Conservation (phyloP, 208 protist species). For the Trypanosomatidae sp. region DNA sequence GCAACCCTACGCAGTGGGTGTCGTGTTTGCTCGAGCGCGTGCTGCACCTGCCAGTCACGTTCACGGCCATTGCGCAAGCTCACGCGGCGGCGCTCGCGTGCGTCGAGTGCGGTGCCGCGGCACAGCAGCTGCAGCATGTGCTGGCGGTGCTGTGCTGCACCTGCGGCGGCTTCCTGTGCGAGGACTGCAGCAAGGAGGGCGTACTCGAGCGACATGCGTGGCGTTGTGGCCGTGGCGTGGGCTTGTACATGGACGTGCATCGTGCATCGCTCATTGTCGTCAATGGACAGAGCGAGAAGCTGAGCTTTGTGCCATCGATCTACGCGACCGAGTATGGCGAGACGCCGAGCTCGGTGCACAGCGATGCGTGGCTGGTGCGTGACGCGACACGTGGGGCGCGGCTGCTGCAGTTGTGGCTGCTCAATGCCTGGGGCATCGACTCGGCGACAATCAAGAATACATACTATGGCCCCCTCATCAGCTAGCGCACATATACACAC, state of each 20-base stretch:
- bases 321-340: conserved; percentile 68
- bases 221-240: conserved; percentile 14
- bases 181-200: conserved; percentile 4
- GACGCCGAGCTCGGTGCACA: conserved; percentile 10
- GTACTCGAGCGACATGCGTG: too few species aligned
- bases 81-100: neutral
- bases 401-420: conserved; percentile 45
- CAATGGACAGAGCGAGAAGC: conserved; percentile 17
- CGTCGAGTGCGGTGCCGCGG: neutral
- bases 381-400: conserved; percentile 8
- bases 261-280: conserved; percentile 24
- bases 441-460: conserved; percentile 12
- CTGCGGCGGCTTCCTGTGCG: conserved; percentile 33
- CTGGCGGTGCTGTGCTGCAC: conserved; percentile 35
- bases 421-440: conserved; percentile 39
- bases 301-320: conserved; percentile 12
- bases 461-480: too few species aligned
- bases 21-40: conserved; percentile 12
- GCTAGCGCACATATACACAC: too few species aligned
- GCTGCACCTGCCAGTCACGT: conserved; percentile 33
- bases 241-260: conserved; percentile 29
- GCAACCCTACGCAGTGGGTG: conserved; percentile 11
- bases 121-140: neutral
- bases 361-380: conserved; percentile 15
- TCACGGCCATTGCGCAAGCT: conserved; percentile 27